A percentile compares a stretch with the other conserved stretches of the same genome.
Conservation (phyloP, 1,139 yeast genomes). For the Hyphopichia wangnamkhiaoensis region DNA sequence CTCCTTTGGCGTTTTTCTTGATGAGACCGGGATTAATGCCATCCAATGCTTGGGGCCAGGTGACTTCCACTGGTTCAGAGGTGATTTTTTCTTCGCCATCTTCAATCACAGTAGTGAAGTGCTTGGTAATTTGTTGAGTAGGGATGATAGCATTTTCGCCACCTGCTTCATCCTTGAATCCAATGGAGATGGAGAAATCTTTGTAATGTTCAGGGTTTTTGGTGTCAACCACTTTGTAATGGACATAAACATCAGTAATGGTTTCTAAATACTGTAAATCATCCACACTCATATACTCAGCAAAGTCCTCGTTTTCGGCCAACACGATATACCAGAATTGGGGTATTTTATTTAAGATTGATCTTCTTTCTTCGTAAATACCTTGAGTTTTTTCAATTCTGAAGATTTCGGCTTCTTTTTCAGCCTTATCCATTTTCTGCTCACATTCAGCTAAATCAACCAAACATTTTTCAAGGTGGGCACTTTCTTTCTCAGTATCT, state of each 20-base stretch:
- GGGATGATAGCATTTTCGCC: slow-evolving; percentile 40
- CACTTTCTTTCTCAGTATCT: slow-evolving; percentile 7
- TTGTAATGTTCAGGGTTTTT: slow-evolving; percentile 36
- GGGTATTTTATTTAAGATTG: slow-evolving; percentile 49
- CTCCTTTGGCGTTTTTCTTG: slow-evolving; percentile 32
- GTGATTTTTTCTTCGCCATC: slow-evolving; percentile 54
- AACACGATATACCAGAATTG: slow-evolving; percentile 77
- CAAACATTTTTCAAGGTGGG: slow-evolving; percentile 16
- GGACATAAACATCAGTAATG: slow-evolving; percentile 57
- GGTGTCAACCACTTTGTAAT: slow-evolving; percentile 42
- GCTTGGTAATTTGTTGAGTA: slow-evolving; percentile 55
- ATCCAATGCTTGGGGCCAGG: slow-evolving; percentile 63
- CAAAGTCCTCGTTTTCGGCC: slow-evolving; percentile 75
- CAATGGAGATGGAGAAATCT: slow-evolving; percentile 58
- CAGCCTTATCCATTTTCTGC: slow-evolving; percentile 54
- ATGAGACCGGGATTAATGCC: slow-evolving; percentile 53
- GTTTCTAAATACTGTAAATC: slow-evolving; percentile 69
- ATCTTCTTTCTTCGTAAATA: slow-evolving; percentile 52
- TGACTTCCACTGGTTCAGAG: slow-evolving; percentile 50
- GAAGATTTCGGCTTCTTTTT: slow-evolving; percentile 52
- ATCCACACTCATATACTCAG: slow-evolving; percentile 65
- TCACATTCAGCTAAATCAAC: slow-evolving; percentile 55
- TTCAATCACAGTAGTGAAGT: slow-evolving; percentile 44
- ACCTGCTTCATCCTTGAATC: slow-evolving; percentile 36
- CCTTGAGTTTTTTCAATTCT: slow-evolving; percentile 52